phyloP scores from a whole-genome alignment of 768 basidiomycete species.

The Naganishia friedmannii region DNA sequence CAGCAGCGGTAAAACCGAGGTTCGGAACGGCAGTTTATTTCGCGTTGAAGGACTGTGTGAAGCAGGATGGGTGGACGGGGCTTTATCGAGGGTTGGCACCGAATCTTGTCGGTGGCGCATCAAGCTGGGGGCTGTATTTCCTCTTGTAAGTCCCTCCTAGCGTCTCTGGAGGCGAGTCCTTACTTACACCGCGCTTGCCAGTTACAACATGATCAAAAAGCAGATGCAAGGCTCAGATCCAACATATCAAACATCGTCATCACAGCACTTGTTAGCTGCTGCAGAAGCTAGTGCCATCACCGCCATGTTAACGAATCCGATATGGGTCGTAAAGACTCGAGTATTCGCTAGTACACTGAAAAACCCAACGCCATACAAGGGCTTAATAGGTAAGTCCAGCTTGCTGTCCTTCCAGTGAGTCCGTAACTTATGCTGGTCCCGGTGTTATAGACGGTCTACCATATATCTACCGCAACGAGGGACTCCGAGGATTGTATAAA shows the following conservation, averaged over 20 bases:
- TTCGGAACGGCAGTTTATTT: constrained; percentile 64
- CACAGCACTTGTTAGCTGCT: constrained; percentile 78
- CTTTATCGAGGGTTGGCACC: constrained; percentile 85
- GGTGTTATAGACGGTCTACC: constrained; percentile 64
- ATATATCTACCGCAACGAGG: constrained; percentile 70
- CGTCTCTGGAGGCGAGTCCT: too few relatives aligned
- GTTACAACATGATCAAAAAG: constrained; percentile 91
- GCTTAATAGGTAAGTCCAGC: not conserved
- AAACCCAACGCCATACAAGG: constrained; percentile 15
- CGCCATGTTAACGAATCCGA: constrained; percentile 90
- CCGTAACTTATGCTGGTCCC: not conserved
- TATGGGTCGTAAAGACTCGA: constrained; percentile 96
- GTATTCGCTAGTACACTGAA: constrained; percentile 80
- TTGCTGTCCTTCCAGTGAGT: not conserved
- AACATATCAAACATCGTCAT: constrained; percentile 66
- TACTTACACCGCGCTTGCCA: constrained; percentile 47
- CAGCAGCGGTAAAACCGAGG: constrained; percentile 34
- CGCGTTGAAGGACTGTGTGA: constrained; percentile 70
- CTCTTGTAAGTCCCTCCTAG: constrained; percentile 69
- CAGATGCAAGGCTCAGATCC: constrained; percentile 64
- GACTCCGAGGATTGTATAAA: constrained; percentile 73
- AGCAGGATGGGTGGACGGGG: constrained; percentile 72
- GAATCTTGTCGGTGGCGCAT: constrained; percentile 90
- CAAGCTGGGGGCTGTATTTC: constrained; percentile 97
- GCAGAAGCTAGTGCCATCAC: constrained; percentile 97